A percentile compares a stretch with the other conserved stretches of the same genome.
phyloP scores from a whole-genome alignment of 1,284 basidiomycete species.

The Stygiomarasmius scandens region DNA sequence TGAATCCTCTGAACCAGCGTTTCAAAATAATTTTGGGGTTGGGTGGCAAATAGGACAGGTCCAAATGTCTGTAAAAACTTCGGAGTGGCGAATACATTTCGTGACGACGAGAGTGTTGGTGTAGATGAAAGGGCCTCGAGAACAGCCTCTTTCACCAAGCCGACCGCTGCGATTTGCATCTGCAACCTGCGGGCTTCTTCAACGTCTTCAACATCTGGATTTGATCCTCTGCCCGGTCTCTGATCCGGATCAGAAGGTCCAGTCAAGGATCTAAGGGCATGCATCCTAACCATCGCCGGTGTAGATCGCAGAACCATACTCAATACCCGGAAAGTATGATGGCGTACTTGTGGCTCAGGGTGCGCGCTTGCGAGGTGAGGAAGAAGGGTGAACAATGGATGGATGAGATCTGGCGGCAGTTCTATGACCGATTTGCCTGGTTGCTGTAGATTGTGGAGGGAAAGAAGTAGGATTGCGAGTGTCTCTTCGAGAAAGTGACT shows the following conservation, averaged over 20 bases:
- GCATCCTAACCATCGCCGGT: conserved; percentile 2
- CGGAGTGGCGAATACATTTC: conserved; percentile 5
- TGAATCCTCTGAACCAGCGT: neutral
- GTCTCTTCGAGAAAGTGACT: conserved; percentile 10
- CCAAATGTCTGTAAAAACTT: conserved; percentile 12
- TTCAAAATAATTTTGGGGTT: conserved; percentile 2
- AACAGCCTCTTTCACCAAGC: conserved; percentile 10
- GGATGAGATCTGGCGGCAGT: neutral
- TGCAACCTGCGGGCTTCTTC: neutral
- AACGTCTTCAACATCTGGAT: neutral
- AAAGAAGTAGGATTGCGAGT: neutral
- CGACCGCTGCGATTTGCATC: conserved; percentile 13
- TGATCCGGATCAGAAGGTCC: neutral
- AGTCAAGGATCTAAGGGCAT: conserved; percentile 1
- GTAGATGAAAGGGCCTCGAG: conserved; percentile 4
- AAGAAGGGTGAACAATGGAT: conserved; percentile 8
- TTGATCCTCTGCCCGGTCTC: neutral
- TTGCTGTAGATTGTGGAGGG: neutral
- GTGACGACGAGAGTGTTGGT: neutral
- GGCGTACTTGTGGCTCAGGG: conserved; percentile 11
- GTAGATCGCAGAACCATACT: neutral
- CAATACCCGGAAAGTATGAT: conserved; percentile 9
- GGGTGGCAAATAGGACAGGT: conserved; percentile 4
- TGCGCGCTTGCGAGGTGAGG: conserved; percentile 8
- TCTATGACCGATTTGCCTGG: neutral